These are phyloP conservation scores for Ceratobasidium sp. DNA, from an alignment of 1,284 basidiomycete genomes.

Conservation along the genomic window DNA sequence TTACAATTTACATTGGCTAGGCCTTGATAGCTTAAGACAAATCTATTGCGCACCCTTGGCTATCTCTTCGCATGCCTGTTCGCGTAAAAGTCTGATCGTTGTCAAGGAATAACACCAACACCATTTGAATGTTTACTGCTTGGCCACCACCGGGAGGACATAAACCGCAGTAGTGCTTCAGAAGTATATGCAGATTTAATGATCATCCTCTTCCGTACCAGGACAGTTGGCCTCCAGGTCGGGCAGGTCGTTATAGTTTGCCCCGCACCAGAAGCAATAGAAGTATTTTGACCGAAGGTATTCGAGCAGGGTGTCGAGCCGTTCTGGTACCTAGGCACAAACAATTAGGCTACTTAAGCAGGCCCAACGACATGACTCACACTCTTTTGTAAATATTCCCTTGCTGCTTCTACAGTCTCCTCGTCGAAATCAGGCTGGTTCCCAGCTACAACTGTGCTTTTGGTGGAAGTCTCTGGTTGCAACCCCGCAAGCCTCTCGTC, in stretches of 20 bases:
- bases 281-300: slow-evolving; percentile 76
- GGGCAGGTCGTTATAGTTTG: slow-evolving; percentile 69
- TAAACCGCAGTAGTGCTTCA: neutral
- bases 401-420: slow-evolving; percentile 71
- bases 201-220: slow-evolving; percentile 78
- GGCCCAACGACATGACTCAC: slow-evolving; percentile 57
- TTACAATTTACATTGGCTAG: no score
- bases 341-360: slow-evolving; percentile 39
- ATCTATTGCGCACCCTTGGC: no score
- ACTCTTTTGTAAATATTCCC: slow-evolving; percentile 72
- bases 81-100: no score
- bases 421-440: slow-evolving; percentile 57
- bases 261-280: slow-evolving; percentile 91
- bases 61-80: no score
- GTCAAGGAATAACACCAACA: no score
- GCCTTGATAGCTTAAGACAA: no score
- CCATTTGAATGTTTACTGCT: no score
- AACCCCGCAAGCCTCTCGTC: slow-evolving; percentile 8
- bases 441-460: slow-evolving; percentile 45
- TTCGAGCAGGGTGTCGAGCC: slow-evolving; percentile 71
- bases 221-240: slow-evolving; percentile 77
- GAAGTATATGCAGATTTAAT: slow-evolving; percentile 55
- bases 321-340: slow-evolving; percentile 67
- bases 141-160: no score
- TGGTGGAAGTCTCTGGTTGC: neutral